Base-by-base conservation (phyloP, 2,329 filamentous ascomycete genomes). In the Mycosphaerella arachidis region DNA sequence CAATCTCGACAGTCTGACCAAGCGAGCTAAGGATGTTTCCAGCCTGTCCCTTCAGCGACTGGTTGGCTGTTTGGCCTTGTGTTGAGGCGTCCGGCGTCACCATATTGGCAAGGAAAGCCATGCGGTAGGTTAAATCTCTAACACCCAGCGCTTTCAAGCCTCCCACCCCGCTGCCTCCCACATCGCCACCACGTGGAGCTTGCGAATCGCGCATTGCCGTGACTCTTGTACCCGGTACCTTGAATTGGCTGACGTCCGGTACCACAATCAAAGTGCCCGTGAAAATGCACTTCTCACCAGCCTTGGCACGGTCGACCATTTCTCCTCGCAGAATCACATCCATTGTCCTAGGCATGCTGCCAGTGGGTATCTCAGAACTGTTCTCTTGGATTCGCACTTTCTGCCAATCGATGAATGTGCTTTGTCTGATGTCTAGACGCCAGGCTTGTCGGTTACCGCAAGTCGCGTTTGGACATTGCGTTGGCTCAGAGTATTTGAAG, bases 361-460 rank as follows among this genome's bases (percentile, higher is more conserved):
- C 94, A 0, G 94, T 99, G 0, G 94, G 94, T 40, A 99, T 99
- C 74, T 99, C 94, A 4, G 93, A 93, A 67, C 92, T 96, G 78
- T 97, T 99, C 76, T 99, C 94, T 76, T 99, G 94, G 63, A 97
- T 91, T 64, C 95, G 90, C 27, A 97, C 92, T 75, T 97, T 97
- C 74, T 99, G 94, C 94, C 94, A 99, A 77, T 99, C 94, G 63
- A 99, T 90, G 73, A 99, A 99, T 0, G 92, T 97, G 75, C 92
- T 97, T 75, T 96, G 93, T 48, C 91, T 84, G 70, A 99, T 97
- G 69, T 99, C 93, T n/a, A 99, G 79, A 66, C 92, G 87, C 94
- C 94, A 99, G n/a, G 90, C 91, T 60, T 88, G 80, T 29, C 94
- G 87, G 77, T 99, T 99, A 69, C 87, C 87, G 74, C 94, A 99